phyloP scores from a whole-genome alignment of 495 filamentous ascomycete species.

The Cercophora sp. region DNA sequence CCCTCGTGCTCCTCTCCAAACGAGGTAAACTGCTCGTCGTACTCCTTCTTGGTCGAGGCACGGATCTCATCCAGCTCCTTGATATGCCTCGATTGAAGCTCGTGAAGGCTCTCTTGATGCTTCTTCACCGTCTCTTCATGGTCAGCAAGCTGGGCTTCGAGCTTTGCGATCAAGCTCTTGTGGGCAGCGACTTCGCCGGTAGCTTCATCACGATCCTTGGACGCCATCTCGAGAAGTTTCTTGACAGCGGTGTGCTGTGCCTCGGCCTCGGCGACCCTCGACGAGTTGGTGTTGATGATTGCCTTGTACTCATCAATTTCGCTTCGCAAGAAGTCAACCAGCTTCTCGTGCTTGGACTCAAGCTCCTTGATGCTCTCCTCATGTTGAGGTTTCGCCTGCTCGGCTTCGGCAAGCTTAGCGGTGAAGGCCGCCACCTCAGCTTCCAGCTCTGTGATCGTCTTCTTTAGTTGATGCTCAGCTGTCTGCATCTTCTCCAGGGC shows the following conservation, averaged over 20 bases:
- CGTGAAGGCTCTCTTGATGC: constrained; percentile 44
- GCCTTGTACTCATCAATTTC: constrained; percentile 78
- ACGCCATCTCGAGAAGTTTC: constrained; percentile 51
- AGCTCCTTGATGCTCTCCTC: constrained; percentile 29
- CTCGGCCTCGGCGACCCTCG: constrained; percentile 64
- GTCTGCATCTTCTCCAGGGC: constrained; percentile 67
- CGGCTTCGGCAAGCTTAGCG: constrained; percentile 34
- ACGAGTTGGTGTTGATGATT: constrained; percentile 58
- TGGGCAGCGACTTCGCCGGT: constrained; percentile 44
- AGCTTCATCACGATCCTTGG: constrained; percentile 43
- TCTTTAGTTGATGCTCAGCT: constrained; percentile 68
- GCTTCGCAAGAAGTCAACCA: constrained; percentile 62
- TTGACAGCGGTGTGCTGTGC: constrained; percentile 56
- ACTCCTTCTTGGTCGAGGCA: constrained; percentile 34
- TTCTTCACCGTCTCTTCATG: constrained; percentile 48
- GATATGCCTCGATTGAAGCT: constrained; percentile 42
- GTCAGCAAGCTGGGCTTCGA: constrained; percentile 55
- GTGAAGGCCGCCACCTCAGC: constrained; percentile 39
- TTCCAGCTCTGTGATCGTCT: constrained; percentile 70
- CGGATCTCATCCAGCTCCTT: constrained; percentile 48
- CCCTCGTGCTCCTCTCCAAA: constrained; percentile 55
- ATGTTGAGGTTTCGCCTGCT: constrained; percentile 28
- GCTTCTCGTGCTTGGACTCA: constrained; percentile 56
- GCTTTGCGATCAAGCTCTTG: constrained; percentile 49
- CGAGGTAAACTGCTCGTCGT: constrained; percentile 40